Base-by-base conservation (phyloP, 176 grass and related monocot genomes). In the Melocanna baccifera region DNA sequence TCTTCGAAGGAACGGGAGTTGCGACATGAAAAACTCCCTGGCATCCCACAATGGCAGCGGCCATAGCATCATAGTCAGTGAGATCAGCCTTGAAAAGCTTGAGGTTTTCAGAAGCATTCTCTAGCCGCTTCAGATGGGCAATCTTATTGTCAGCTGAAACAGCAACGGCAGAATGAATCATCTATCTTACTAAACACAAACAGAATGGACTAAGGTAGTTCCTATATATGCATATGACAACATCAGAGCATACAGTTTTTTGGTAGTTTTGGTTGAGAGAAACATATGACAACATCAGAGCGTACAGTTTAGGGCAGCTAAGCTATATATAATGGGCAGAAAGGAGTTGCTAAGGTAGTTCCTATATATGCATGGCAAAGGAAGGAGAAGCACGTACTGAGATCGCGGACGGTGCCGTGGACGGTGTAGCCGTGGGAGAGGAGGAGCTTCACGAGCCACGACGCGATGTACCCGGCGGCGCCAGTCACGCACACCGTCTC, bases 371-470 rank as follows among this genome's bases (percentile, higher is more conserved):
- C 41, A 43, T 43, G 0, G 41, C 41, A 12, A 45, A 45, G 0
- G 42, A 41, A 41, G 37, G 37, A 39, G 42, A 22, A 12, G 20
- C 6, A 73, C 61, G n/a, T 36, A 94, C 92, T 12, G 10, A 85
- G 89, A 62, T 94, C 79, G 20, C 92, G 88, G 63, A 94, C 75
- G 30, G 92, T 91, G 85, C 48, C 89, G 45, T 88, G 92, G 22
- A 94, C 92, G 13, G 68, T 64, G 86, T 91, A 94, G 75, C 92
- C 89, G 2, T 46, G 71, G 51, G 80, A 69, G 55, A 94, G 92
- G 42, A 94, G 92, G 57, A 94, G 83, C 88, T 94, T 94, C 3
- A 94, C 88, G 36, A 94, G 66, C 91, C 86, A 94, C 22, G 91
- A 91, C 19, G 88, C 91, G 26, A 79, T 62, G 51, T 47, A 94